Evolutionary conservation across 805 yeast genomes (phyloP), one percentile per base, ranked within the genome.

Genomic region (Metschnikowia drakensbergensis): DNA sequence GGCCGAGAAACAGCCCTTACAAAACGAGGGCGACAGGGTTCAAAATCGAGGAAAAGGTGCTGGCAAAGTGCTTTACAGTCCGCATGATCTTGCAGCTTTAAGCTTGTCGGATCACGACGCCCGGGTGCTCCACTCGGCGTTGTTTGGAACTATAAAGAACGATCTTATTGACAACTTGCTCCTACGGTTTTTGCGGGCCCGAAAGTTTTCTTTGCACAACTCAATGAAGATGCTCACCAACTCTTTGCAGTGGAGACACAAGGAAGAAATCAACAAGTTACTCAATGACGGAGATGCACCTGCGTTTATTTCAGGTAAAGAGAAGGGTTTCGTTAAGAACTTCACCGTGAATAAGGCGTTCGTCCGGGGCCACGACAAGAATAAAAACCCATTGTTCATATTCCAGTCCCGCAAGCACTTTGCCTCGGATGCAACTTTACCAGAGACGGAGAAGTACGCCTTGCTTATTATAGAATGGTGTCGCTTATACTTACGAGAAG

Each of bases 121-220:
- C 0, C 74, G 72, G 23, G 74, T 72, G 22, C 60, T 82, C 6
- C 79, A 80, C 52, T 28, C 6, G 75, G 77, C 53, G 74, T 83
- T 61, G 80, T 86, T 84, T 62, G 69, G 37, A 74, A 83, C 74
- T 60, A 33, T 82, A 44, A 82, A 92, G 67, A 77, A 82, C 37
- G 98, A 92, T 64, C 75, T 84, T 41, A 86, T 95, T 3, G 99
- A 94, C 66, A 84, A 86, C 58, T 66, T 84, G 55, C 44, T 88
- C 29, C 73, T 91, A 60, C 78, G 96, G 59, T 91, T 85, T 59
- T 67, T 88, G 26, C 77, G 96, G 57, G 97, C 97, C 34, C 82
- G 97, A 68, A 89, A 89, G 68, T 89, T 89, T 84, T 81, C 86
- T 54, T 74, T 83, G 23, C 84, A 81, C 56, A 80, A 82, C 59